phyloP scores from a whole-genome alignment of 192 early-diverging fungal genomes.

The Mortierella alpina region DNA sequence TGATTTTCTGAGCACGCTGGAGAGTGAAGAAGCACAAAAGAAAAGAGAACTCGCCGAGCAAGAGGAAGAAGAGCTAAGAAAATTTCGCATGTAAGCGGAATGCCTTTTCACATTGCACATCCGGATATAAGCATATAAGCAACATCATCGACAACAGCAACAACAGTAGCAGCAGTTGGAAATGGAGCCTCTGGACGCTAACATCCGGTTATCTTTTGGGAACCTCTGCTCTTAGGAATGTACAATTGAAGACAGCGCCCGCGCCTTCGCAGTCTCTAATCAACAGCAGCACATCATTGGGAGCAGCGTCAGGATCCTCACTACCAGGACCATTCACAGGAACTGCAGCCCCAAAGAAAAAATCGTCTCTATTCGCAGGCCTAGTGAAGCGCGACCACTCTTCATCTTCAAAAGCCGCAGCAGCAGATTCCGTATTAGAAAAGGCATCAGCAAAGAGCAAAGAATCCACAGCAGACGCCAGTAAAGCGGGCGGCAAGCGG shows the following conservation, averaged over 20 bases:
- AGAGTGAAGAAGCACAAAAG: constrained; percentile 59
- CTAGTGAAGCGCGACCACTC: constrained; percentile 28
- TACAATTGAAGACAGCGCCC: constrained; percentile 8
- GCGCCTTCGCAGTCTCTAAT: background rate
- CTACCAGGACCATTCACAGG: background rate
- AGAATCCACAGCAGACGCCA: background rate
- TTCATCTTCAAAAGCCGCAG: background rate
- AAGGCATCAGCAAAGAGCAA: background rate
- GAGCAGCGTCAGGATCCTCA: background rate
- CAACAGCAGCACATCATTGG: background rate
- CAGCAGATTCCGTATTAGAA: background rate
- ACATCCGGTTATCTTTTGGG: background rate
- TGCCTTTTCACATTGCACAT: background rate
- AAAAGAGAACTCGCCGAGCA: constrained; percentile 55
- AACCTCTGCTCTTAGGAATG: constrained; percentile 11
- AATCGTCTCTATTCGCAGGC: constrained; percentile 33
- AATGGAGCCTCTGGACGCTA: background rate
- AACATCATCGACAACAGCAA: background rate
- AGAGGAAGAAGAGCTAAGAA: constrained; percentile 59
- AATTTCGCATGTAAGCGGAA: constrained; percentile 60
- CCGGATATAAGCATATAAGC: background rate
- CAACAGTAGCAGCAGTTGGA: background rate
- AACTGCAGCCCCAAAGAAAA: constrained; percentile 1
- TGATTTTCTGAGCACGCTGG: constrained; percentile 71
- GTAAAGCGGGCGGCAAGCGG: constrained; percentile 13